Evolutionary conservation across 805 yeast species (phyloP).

Genomic region (Priceomyces medius): DNA sequence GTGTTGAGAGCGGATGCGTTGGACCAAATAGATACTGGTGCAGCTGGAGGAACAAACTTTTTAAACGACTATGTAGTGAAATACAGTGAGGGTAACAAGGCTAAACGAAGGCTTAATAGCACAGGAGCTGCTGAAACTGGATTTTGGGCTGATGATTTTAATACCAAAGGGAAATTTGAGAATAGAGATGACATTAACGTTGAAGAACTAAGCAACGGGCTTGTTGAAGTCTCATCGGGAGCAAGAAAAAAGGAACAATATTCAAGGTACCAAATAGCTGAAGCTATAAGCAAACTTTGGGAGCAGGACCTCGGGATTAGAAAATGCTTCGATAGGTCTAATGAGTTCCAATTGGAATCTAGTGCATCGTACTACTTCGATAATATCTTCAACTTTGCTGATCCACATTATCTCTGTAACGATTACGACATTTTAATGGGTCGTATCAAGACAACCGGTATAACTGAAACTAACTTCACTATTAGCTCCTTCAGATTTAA

Average conservation of each 20-base stretch:
- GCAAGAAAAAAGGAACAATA: slow-evolving; percentile 13
- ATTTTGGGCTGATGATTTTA: slow-evolving; percentile 19
- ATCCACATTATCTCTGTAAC: slow-evolving; percentile 63
- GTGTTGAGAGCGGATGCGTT: slow-evolving; percentile 58
- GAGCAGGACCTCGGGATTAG: slow-evolving; percentile 62
- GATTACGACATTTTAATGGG: slow-evolving; percentile 87
- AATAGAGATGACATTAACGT: slow-evolving; percentile 3
- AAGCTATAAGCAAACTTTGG: slow-evolving; percentile 74
- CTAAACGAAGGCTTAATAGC: slow-evolving; percentile 50
- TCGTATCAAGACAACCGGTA: slow-evolving; percentile 93
- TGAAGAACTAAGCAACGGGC: slow-evolving; percentile 11
- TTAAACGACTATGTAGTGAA: slow-evolving; percentile 62
- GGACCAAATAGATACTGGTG: slow-evolving; percentile 59
- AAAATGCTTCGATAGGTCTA: slow-evolving; percentile 56
- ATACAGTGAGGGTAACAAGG: slow-evolving; percentile 55
- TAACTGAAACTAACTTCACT: slow-evolving; percentile 78
- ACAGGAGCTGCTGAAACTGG: slow-evolving; percentile 44
- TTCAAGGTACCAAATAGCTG: slow-evolving; percentile 58
- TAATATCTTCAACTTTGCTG: slow-evolving; percentile 62
- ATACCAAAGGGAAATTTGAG: slow-evolving; percentile 17
- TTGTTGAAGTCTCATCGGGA: slow-evolving; percentile 11
- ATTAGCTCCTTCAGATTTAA: slow-evolving; percentile 64
- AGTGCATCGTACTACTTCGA: slow-evolving; percentile 81
- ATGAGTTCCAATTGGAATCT: slow-evolving; percentile 82
- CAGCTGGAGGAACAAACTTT: slow-evolving; percentile 65